Conservation (phyloP, 345 rosid genomes). For the Populus simonii region DNA sequence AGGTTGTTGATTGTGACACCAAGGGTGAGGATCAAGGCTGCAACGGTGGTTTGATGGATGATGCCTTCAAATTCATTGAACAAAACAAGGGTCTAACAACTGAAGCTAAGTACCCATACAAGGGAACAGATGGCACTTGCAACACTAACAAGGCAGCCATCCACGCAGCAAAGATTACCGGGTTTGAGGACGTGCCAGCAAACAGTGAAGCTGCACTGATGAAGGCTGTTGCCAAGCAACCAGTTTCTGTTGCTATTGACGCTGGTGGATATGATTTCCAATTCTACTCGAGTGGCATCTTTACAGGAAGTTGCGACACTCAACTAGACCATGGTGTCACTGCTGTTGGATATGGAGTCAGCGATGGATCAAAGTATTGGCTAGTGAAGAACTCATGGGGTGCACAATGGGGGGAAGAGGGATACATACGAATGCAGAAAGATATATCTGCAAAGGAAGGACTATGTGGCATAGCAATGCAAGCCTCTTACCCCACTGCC, state of each 20-base stretch:
- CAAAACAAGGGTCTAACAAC: constrained; percentile 24
- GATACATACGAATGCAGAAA: too few species aligned
- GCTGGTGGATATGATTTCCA: too few species aligned
- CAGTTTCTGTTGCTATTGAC: constrained; percentile 33
- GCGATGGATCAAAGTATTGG: neutral
- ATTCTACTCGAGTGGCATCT: too few species aligned
- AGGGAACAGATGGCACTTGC: constrained; percentile 29
- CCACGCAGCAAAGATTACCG: constrained; percentile 10
- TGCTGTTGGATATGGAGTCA: neutral
- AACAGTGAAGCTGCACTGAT: constrained; percentile 27
- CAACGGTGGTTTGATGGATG: constrained; percentile 37
- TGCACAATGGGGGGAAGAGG: neutral
- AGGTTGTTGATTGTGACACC: constrained; percentile 43
- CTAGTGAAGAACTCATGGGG: constrained; percentile 5
- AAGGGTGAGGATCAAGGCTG: constrained; percentile 12
- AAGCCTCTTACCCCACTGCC: too few species aligned
- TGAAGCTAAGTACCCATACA: constrained; percentile 29
- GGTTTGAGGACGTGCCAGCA: constrained; percentile 23
- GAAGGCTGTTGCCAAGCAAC: constrained; percentile 34
- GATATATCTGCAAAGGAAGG: too few species aligned
- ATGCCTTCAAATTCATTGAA: constrained; percentile 29
- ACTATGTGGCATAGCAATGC: too few species aligned
- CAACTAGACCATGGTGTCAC: too few species aligned
- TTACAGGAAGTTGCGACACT: too few species aligned
- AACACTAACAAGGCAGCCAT: constrained; percentile 12